Percentiles rank a stretch among this genome's conserved stretches.
Conservation (phyloP, 139 green algal genomes). For the Pycnococcus provasolii region DNA sequence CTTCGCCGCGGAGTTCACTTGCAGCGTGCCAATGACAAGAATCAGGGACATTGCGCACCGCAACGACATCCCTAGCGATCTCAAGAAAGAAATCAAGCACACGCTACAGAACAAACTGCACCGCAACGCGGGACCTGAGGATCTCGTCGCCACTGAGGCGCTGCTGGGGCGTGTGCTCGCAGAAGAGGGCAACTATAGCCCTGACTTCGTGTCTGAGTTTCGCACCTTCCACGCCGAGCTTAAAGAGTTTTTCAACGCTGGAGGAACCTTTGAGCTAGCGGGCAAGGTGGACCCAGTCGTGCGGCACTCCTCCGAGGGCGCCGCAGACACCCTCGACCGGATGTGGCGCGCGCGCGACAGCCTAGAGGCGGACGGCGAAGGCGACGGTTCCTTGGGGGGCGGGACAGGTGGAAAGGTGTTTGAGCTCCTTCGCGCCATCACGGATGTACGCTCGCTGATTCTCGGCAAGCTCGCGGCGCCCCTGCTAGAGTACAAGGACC, state of each 20-base stretch:
- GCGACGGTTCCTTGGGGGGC: too few species aligned
- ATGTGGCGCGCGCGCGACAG: too few species aligned
- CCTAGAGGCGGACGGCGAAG: too few species aligned
- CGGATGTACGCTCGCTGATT: too few species aligned
- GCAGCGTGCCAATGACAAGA: conserved; percentile 71
- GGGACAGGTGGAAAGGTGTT: too few species aligned
- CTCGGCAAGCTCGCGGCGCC: too few species aligned
- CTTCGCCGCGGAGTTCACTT: conserved; percentile 74
- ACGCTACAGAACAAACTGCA: conserved; percentile 99
- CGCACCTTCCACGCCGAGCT: conserved; percentile 75
- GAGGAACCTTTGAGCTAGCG: conserved; percentile 46
- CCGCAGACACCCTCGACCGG: too few species aligned
- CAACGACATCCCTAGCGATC: conserved; percentile 38
- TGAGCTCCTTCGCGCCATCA: too few species aligned
- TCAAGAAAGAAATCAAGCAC: conserved; percentile 91
- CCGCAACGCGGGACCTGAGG: conserved; percentile 85
- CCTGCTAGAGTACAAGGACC: too few species aligned
- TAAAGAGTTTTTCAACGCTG: conserved; percentile 90
- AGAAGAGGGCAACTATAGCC: conserved; percentile 45
- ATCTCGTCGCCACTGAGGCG: conserved; percentile 80
- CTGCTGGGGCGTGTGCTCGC: conserved; percentile 61
- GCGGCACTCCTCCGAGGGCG: neutral
- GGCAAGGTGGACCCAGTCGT: neutral
- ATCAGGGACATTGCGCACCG: conserved; percentile 92
- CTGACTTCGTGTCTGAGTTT: conserved; percentile 80